A percentile compares a stretch with the other conserved stretches of the same genome.
These are phyloP conservation scores for Lasiodiplodia hormozganensis DNA, from an alignment of 2,329 filamentous ascomycete species.

Conservation along the genomic window DNA sequence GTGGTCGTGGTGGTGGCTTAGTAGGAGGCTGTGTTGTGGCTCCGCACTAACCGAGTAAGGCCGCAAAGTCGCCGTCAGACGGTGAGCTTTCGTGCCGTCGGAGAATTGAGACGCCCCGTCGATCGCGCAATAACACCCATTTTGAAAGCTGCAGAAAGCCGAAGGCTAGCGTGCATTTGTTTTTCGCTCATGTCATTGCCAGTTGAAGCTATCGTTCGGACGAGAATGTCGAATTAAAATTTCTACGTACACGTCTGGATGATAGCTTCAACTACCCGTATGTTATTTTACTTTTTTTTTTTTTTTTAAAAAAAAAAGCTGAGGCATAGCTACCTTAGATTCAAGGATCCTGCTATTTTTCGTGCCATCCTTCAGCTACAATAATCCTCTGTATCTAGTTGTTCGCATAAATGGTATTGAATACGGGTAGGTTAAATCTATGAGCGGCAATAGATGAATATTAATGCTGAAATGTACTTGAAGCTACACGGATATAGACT, in stretches of 20 bases:
- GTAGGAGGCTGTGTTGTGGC: conserved; percentile 19
- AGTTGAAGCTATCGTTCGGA: no score
- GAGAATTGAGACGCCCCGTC: not conserved
- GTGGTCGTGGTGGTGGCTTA: not conserved
- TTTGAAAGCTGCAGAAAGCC: no score
- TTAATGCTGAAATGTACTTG: not conserved
- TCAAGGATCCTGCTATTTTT: no score
- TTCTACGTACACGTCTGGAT: no score
- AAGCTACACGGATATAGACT: not conserved
- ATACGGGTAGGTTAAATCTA: not conserved
- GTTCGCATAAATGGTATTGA: not conserved
- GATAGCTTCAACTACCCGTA: no score
- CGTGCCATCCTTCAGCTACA: no score
- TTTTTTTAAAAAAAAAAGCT: no score
- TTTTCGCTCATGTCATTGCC: no score
- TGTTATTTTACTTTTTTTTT: no score
- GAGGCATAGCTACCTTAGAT: no score
- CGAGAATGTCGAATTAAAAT: no score
- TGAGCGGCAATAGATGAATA: not conserved
- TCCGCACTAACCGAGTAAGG: not conserved
- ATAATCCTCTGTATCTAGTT: not conserved
- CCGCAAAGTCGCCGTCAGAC: conserved; percentile 1
- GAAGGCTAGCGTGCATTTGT: no score
- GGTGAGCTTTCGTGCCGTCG: not conserved
- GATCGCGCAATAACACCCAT: not conserved